phyloP scores from a whole-genome alignment of 257 asterid genomes.

The Solanum pennellii region DNA sequence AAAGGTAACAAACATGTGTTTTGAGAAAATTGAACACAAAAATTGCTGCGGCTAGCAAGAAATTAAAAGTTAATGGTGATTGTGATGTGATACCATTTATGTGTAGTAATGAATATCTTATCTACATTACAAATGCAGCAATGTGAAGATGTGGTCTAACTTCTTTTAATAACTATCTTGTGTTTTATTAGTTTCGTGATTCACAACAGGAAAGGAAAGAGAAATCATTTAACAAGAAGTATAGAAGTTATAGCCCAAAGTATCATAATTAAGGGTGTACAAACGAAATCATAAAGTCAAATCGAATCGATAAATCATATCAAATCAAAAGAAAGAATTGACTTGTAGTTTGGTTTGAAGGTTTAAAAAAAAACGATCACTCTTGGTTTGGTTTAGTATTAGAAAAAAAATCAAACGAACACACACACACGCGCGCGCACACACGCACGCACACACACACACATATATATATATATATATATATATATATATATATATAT shows the following conservation, averaged over 20 bases:
- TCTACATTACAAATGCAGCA: background rate
- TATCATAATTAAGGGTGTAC: background rate
- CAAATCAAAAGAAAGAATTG: too few relatives aligned
- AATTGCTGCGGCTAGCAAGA: background rate
- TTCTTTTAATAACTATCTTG: background rate
- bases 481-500: too few relatives aligned
- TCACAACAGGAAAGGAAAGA: background rate
- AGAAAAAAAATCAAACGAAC: too few relatives aligned
- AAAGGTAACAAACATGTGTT: background rate
- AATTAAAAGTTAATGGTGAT: background rate
- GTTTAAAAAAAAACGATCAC: too few relatives aligned
- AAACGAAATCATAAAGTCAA: too few relatives aligned
- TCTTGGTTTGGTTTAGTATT: accelerated
- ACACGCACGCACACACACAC: too few relatives aligned
- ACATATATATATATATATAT: too few relatives aligned
- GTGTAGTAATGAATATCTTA: background rate
- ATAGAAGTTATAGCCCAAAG: background rate
- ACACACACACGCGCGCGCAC: too few relatives aligned
- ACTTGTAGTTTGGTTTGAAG: too few relatives aligned
- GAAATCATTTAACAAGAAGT: background rate
- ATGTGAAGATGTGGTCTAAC: background rate
- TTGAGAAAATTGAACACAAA: background rate
- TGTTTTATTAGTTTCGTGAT: background rate
- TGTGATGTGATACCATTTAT: background rate
- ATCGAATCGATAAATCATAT: accelerated